Percentiles rank a stretch among this genome's conserved stretches.
phyloP scores from a whole-genome alignment of 108 stramenopile genomes.

The Nannochloropsis salina region DNA sequence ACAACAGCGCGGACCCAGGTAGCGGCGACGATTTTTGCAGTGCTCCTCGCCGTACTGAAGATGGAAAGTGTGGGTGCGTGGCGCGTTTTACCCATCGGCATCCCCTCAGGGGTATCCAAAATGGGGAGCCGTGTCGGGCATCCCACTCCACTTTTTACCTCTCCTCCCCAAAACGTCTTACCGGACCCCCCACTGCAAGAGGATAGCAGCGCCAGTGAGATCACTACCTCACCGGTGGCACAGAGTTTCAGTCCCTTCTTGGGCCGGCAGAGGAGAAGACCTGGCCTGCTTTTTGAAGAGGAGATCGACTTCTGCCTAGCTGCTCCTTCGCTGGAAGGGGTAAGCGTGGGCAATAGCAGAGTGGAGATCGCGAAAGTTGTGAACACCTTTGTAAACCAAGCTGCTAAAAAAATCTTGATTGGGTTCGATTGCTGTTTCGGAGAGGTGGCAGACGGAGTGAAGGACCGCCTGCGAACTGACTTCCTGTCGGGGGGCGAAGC shows the following conservation, averaged over 20 bases:
- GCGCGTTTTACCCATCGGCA: neutral
- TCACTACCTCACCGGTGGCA: neutral
- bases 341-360: neutral
- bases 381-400: neutral
- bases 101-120: neutral
- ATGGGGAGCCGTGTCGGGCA: neutral
- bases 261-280: slow-evolving; percentile 11
- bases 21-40: neutral
- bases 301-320: neutral
- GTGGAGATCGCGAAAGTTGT: neutral
- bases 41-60: neutral
- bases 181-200: neutral
- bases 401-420: neutral
- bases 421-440: neutral
- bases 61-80: neutral
- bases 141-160: neutral
- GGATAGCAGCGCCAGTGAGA: neutral
- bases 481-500: neutral
- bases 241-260: slow-evolving; percentile 20
- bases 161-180: neutral
- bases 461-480: neutral
- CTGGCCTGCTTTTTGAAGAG: neutral
- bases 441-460: neutral
- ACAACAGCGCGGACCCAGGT: neutral
- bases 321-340: neutral